A percentile compares a stretch with the other conserved stretches of the same genome.
Evolutionary conservation across 495 filamentous ascomycete species (phyloP).

Genomic region (Aspergillus asperescens): DNA sequence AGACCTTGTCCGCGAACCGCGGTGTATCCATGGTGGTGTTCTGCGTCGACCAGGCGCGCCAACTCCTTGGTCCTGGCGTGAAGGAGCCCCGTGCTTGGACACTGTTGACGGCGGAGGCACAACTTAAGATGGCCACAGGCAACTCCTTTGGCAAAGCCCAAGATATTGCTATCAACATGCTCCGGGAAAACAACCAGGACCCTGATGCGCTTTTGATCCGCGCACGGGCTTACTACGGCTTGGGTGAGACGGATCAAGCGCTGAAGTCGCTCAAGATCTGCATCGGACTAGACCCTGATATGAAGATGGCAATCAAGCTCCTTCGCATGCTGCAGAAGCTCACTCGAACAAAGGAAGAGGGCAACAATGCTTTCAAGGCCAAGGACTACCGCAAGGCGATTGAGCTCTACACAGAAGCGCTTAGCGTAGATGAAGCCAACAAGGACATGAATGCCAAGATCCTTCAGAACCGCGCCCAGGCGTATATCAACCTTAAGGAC

Average conservation of each 20-base stretch:
- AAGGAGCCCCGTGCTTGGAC: slow-evolving; percentile 86
- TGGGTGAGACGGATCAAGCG: slow-evolving; percentile 92
- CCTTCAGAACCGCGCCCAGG: slow-evolving; percentile 84
- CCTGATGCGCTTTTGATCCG: slow-evolving; percentile 89
- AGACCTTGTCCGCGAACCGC: slow-evolving; percentile 64
- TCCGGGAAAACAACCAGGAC: slow-evolving; percentile 82
- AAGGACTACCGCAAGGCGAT: slow-evolving; percentile 72
- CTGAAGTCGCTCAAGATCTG: slow-evolving; percentile 90
- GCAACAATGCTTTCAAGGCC: slow-evolving; percentile 83
- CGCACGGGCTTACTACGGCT: slow-evolving; percentile 79
- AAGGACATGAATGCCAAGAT: slow-evolving; percentile 93
- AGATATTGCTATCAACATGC: slow-evolving; percentile 79
- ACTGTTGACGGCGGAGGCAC: slow-evolving; percentile 88
- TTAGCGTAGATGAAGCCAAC: slow-evolving; percentile 84
- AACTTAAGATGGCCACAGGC: slow-evolving; percentile 83
- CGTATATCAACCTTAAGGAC: slow-evolving; percentile 67
- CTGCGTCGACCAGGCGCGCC: slow-evolving; percentile 84
- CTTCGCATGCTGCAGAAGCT: slow-evolving; percentile 82
- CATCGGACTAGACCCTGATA: slow-evolving; percentile 85
- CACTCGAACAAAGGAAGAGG: slow-evolving; percentile 90
- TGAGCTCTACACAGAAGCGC: slow-evolving; percentile 75
- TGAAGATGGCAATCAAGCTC: slow-evolving; percentile 75
- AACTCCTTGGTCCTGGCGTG: slow-evolving; percentile 65
- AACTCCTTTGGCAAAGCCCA: slow-evolving; percentile 89
- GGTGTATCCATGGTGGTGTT: slow-evolving; percentile 85